Conservation (phyloP, 2,329 filamentous ascomycete species). For the Ilyonectria destructans region DNA sequence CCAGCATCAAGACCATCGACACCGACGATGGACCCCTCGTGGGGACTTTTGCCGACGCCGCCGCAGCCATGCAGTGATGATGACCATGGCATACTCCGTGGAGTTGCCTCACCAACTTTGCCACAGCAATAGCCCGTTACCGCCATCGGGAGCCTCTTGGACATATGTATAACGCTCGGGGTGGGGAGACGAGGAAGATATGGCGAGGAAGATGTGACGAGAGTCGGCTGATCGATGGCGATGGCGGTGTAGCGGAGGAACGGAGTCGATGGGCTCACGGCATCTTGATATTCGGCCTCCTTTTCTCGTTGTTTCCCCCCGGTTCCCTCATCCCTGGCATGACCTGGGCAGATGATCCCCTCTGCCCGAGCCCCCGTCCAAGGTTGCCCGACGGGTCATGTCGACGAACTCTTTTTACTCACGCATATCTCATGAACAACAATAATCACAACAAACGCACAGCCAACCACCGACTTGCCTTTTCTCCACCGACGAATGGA, state of each 20-base stretch:
- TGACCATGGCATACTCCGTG: constrained; percentile 20
- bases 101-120: constrained; percentile 11
- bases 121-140: background rate
- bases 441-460: constrained; percentile 6
- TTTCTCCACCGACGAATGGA: constrained; percentile 8
- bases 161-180: constrained; percentile 7
- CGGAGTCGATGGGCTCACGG: constrained; percentile 8
- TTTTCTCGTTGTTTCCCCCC: background rate
- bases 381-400: constrained; percentile 16
- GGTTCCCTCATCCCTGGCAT: background rate
- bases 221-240: constrained; percentile 13
- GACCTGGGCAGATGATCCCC: constrained; percentile 12
- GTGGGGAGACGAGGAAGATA: constrained; percentile 2
- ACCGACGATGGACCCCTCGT: constrained; percentile 64
- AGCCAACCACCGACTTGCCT: background rate
- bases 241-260: constrained; percentile 9
- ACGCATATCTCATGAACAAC: constrained; percentile 24
- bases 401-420: constrained; percentile 16
- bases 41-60: constrained; percentile 74
- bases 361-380: constrained; percentile 5
- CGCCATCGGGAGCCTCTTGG: background rate
- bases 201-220: constrained; percentile 13
- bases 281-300: constrained; percentile 6
- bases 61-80: constrained; percentile 64
- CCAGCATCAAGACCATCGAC: constrained; percentile 54